Evolutionary conservation across 2,329 filamentous ascomycete species (phyloP), one percentile per base, ranked within the genome.

Genomic region (Colletotrichum sp.): DNA sequence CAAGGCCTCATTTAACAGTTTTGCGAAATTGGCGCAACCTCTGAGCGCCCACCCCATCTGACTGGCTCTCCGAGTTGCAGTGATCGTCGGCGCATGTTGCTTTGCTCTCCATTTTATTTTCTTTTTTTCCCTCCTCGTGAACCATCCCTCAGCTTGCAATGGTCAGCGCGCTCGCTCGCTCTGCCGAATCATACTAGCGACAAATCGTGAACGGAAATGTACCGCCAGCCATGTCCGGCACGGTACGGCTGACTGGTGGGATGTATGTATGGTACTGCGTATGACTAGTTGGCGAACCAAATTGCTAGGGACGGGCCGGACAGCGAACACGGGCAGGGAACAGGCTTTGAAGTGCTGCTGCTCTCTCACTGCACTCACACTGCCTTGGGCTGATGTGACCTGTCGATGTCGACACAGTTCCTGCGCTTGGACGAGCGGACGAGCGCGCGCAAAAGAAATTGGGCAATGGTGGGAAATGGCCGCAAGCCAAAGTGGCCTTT

Each of bases 271-370:
- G 58, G 38, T 48, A 12, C 38, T 32, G 26, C 21, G 13, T 34
- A 21, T 66, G 60, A 58, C 69, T 72, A 68, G 38, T 34, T 56
- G 15, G 60, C 15, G n/a, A 28, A 55, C 64, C 65, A 28, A 60
- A 69, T 72, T 77, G 65, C 73, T 77, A 77, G 75, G 75, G 73
- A 77, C 75, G 73, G 75, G 58, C 75, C 75, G 75, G 75, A 66
- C 70, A 73, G n/a, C 60, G 70, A 64, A 69, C 62, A n/a, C 68
- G 32, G 18, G 75, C 73, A 77, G 75, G 75, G 73, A 73, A 61
- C 75, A 70, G 65, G 73, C 72, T 64, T 65, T 12, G 30, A 38
- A 38, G 66, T 69, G 38, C 32, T 34, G 21, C 36, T 43, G 36
- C 36, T 43, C 38, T n/a, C 38, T 52, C 43, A 52, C 43, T 52